Evolutionary conservation across 768 basidiomycete species (phyloP), one percentile per base, ranked within the genome.

Genomic region (Cubamyces lactineus): DNA sequence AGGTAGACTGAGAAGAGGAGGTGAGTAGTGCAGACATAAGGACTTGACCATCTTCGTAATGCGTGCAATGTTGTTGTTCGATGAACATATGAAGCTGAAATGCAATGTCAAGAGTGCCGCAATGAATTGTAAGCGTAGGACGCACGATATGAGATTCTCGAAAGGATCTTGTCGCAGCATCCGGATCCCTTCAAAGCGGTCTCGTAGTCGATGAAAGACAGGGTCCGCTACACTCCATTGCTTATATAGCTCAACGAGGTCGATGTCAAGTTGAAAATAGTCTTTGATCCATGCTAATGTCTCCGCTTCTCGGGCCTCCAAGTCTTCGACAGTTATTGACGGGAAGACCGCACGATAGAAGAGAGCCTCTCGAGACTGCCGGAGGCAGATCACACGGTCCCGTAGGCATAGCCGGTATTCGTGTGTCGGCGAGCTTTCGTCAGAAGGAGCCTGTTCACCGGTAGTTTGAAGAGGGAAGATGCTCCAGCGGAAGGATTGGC

Each of bases 41-140:
- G 84, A 82, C 63, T 92, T 89, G 28, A 98, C 87, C 90, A 98
- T 95, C 59, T 90, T 91, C 16, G 93, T 91, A 68, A 99, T 99
- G 6, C 97, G 91, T 5, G 86, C 76, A 53, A 99, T 98, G 68
- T 98, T 95, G 73, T 98, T 98, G 70, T 98, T 98, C 2, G 94
- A 92, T 2, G 95, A 97, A 72, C 96, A 98, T 66, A 99, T 97
- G 77, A 98, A 99, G 9, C 96, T 96, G 55, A 23, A 24, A 12
- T 21, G 12, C 5, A 15, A 5, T 56, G 19, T 42, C 6, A 53
- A 47, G 13, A 26, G 30, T 24, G 23, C 30, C 19, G 38, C 28
- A 48, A 15, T 16, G 19, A 46, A 26, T 48, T 39, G 42, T 1
- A 21, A 5, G 19, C 45, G 12, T n/a, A 26, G 13, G 8, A 85